These are phyloP conservation scores for Botrytis medusae DNA, from an alignment of 2,329 filamentous ascomycete genomes.

Conservation along the genomic window DNA sequence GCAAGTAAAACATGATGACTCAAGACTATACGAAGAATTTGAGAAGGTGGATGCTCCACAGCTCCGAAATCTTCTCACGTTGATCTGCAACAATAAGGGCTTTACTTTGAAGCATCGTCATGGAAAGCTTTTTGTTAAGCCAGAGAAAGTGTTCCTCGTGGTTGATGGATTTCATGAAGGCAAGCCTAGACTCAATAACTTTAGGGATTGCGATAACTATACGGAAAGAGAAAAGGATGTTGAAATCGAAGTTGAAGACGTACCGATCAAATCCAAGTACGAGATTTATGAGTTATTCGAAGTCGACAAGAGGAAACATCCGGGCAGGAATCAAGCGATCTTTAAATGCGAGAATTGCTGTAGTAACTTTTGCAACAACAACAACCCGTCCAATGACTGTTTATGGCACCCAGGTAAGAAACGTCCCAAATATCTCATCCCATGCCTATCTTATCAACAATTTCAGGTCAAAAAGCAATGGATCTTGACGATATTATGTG, in stretches of 20 bases:
- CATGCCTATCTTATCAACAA: neutral
- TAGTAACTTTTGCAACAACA: neutral
- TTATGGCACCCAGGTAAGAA: constrained; percentile 7
- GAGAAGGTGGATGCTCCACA: constrained; percentile 7
- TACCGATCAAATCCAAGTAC: neutral
- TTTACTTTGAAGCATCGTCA: neutral
- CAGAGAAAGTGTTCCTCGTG: neutral
- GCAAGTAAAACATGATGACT: neutral
- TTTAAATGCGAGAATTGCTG: neutral
- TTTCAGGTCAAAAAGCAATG: neutral
- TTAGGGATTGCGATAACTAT: neutral
- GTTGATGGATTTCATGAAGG: neutral
- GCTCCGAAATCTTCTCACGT: neutral
- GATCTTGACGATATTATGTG: neutral
- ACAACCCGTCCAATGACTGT: constrained; percentile 1
- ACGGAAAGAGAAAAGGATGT: neutral
- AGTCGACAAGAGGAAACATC: neutral
- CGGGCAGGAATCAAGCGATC: neutral
- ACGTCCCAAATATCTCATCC: no score
- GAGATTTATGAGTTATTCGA: neutral
- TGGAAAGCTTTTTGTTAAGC: neutral
- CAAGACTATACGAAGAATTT: neutral
- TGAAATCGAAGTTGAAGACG: neutral
- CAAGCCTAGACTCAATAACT: neutral
- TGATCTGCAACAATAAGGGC: neutral